Evolutionary conservation across 495 filamentous ascomycete species (phyloP), one percentile per base, ranked within the genome.

Genomic region (Aspergillus hancockii): DNA sequence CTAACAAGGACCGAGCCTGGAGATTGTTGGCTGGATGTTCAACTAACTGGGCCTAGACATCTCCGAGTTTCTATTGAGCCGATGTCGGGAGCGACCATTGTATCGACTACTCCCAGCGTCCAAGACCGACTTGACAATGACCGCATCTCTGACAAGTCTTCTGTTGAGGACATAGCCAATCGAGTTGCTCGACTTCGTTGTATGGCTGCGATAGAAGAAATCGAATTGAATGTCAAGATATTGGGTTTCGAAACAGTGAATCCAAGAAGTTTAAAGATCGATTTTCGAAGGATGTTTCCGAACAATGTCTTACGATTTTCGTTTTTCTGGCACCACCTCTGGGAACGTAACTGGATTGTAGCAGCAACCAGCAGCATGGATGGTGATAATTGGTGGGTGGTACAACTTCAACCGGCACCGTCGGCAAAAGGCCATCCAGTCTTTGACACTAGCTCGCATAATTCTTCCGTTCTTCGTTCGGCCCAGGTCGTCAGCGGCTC

Each of bases 311-410:
- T 83, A 55, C 81, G 85, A 19, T 76, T 83, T 32, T 70, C 83
- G 9, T 92, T 90, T 78, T 82, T 93, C 61, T 79, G 77, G 56
- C 84, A 85, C 59, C 69, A 64, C 34, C 73, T 80, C 9, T 93
- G 90, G 87, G 72, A 75, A 16, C 71, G 79, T 30, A 78, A 83
- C 55, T 94, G 90, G 90, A 80, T 85, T 60, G 71, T 90, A 47
- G 82, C 86, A 46, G 80, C 88, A 46, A 88, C 81, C 52, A 80
- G 88, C 64, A 88, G 87, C 69, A 80, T 90, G 71, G 82, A 82
- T 63, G 89, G 90, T 40, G 89, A 94, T 70, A 77, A 74, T 30
- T 94, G 90, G 87, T 93, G 87, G 83, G 72, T 92, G 55, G 70
- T 89, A 34, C 85, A 88, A 71, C 64, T 87, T 76, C 67, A 65